Evolutionary conservation across 192 early-diverging fungal species (phyloP).

Genomic region (Backusella psychrophila): DNA sequence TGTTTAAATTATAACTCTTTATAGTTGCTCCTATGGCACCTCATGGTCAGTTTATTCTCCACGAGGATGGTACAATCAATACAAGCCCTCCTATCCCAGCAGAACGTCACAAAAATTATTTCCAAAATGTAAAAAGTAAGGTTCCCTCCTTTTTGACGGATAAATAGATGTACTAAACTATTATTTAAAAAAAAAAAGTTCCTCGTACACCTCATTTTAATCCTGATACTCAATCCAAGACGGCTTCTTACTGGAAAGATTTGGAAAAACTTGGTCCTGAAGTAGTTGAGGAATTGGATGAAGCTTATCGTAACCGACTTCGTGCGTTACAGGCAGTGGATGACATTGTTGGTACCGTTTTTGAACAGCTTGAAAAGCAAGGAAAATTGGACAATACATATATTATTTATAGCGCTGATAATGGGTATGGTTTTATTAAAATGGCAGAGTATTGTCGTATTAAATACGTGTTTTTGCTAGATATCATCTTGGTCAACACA

Average conservation of each 20-base stretch:
- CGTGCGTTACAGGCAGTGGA: slow-evolving; percentile 61
- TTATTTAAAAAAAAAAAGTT: too few relatives aligned
- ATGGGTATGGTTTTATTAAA: slow-evolving; percentile 37
- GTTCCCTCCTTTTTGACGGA: not conserved
- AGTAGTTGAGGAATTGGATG: slow-evolving; percentile 43
- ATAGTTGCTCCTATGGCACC: slow-evolving; percentile 60
- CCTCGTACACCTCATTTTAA: slow-evolving; percentile 61
- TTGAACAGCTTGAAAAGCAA: slow-evolving; percentile 46
- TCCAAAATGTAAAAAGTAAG: slow-evolving; percentile 44
- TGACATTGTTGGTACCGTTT: slow-evolving; percentile 55
- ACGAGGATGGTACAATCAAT: slow-evolving; percentile 14
- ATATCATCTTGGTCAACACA: slow-evolving; percentile 65
- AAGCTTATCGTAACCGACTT: slow-evolving; percentile 52
- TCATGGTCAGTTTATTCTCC: slow-evolving; percentile 51
- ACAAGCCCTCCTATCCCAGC: slow-evolving; percentile 57
- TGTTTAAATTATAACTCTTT: slow-evolving; percentile 33
- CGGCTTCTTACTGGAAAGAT: slow-evolving; percentile 45
- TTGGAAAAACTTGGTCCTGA: slow-evolving; percentile 40
- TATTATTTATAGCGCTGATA: slow-evolving; percentile 64
- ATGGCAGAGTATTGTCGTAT: not conserved
- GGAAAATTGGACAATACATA: slow-evolving; percentile 59
- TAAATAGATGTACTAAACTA: not conserved
- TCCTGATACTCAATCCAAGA: slow-evolving; percentile 47
- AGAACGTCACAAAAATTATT: slow-evolving; percentile 53
- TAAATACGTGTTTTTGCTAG: not conserved